Percentiles rank a stretch among this genome's conserved stretches.
phyloP scores from a whole-genome alignment of 2,329 filamentous ascomycete species.

The Pseudogymnoascus sp. region DNA sequence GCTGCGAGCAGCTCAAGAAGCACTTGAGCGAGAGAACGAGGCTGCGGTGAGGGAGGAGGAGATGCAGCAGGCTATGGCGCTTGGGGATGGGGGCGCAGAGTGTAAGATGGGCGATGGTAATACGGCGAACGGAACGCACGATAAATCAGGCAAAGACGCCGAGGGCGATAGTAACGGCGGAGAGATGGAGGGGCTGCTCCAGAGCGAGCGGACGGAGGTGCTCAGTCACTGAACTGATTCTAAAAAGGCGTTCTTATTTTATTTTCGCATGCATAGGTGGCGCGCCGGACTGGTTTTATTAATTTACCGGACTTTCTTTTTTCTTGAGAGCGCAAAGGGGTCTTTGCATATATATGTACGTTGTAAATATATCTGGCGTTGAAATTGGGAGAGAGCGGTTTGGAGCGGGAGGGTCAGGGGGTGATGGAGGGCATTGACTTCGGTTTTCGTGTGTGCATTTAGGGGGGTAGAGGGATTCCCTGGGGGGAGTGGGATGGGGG shows the following conservation, averaged over 20 bases:
- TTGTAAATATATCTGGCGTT: constrained; percentile 6
- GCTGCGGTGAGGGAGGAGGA: constrained; percentile 9
- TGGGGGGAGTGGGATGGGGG: neutral
- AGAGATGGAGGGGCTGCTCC: neutral
- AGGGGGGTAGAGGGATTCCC: neutral
- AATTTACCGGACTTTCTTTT: neutral
- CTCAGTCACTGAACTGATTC: neutral
- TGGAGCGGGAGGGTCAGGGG: neutral
- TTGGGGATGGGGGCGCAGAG: neutral
- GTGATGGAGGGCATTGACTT: neutral
- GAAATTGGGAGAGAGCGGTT: neutral
- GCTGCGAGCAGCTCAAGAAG: constrained; percentile 22
- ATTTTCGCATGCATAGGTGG: neutral
- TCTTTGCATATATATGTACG: constrained; percentile 6
- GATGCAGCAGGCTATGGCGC: neutral
- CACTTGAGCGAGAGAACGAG: constrained; percentile 26
- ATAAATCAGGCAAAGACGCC: neutral
- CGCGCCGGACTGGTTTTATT: neutral
- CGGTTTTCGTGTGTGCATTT: neutral
- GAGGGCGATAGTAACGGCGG: neutral
- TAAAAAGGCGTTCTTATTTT: neutral
- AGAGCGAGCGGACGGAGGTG: neutral
- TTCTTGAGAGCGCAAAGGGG: neutral
- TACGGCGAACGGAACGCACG: neutral
- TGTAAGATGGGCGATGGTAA: neutral